phyloP scores from a whole-genome alignment of 805 yeast genomes.

The Candida hungchunana region DNA sequence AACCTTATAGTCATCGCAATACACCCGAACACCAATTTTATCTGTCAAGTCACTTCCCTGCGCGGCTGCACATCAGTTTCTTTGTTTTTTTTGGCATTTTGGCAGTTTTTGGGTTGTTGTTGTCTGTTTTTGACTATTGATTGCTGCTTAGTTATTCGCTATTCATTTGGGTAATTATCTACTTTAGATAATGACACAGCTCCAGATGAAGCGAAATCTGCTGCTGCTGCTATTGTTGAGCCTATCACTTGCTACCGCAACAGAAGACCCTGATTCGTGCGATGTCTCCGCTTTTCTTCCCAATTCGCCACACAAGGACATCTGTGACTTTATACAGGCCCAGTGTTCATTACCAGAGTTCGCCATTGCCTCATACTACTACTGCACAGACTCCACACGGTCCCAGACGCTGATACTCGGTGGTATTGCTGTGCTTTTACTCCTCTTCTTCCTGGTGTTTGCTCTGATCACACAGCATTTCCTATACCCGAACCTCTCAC shows the following conservation, averaged over 20 bases:
- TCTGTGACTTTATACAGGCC: background rate
- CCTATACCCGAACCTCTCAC: slow-evolving; percentile 72
- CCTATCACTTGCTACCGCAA: too few relatives aligned
- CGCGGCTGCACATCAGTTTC: background rate
- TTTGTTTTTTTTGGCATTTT: too few relatives aligned
- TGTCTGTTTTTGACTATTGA: too few relatives aligned
- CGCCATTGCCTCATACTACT: slow-evolving; percentile 4
- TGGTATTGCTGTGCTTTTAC: slow-evolving; percentile 31
- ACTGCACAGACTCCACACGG: slow-evolving; percentile 3
- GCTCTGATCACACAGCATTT: slow-evolving; percentile 82
- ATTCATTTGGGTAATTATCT: too few relatives aligned
- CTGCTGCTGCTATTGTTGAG: too few relatives aligned
- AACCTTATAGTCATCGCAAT: too few relatives aligned
- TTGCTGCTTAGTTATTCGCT: too few relatives aligned
- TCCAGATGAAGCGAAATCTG: too few relatives aligned
- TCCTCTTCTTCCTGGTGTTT: slow-evolving; percentile 42
- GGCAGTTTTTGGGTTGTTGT: too few relatives aligned
- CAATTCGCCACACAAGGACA: too few relatives aligned
- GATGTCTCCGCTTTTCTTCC: background rate
- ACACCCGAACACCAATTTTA: background rate
- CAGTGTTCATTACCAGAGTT: background rate
- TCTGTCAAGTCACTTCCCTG: background rate
- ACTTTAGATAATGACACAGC: too few relatives aligned
- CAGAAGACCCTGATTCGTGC: background rate
- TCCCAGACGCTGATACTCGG: background rate